Conservation (phyloP, 2,329 filamentous ascomycete genomes). For the Dactylonectria estremocensis region DNA sequence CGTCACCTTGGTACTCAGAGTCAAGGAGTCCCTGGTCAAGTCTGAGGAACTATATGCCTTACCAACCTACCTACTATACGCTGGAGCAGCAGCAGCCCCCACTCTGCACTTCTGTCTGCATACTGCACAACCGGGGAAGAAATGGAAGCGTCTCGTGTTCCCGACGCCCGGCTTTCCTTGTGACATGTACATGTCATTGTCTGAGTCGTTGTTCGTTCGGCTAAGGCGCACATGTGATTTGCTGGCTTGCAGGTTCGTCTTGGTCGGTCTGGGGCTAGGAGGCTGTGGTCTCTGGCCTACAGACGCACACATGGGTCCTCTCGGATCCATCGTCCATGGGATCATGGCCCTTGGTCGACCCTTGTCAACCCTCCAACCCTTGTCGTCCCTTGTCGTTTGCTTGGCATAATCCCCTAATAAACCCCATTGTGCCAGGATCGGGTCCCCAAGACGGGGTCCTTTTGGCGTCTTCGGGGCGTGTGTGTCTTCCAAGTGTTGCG, state of each 20-base stretch:
- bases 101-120: not conserved
- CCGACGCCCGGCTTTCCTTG: not conserved
- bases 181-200: not conserved
- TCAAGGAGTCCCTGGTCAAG: not conserved
- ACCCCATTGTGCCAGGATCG: not conserved
- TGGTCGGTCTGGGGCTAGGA: not conserved
- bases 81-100: not conserved
- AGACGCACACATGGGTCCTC: not conserved
- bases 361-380: not conserved
- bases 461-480: not conserved
- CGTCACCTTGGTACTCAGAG: not conserved
- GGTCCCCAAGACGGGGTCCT: not conserved
- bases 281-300: too few relatives aligned
- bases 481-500: not conserved
- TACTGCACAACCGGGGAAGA: slow-evolving; percentile 1
- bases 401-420: slow-evolving; percentile 11
- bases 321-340: not conserved
- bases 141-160: not conserved
- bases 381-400: not conserved
- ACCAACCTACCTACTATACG: too few relatives aligned
- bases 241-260: not conserved
- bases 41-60: not conserved
- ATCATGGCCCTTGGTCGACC: not conserved
- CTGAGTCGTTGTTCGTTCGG: not conserved
- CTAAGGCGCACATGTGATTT: not conserved